Evolutionary conservation across 345 rosid genomes (phyloP).

Genomic region (Angophora floribunda): DNA sequence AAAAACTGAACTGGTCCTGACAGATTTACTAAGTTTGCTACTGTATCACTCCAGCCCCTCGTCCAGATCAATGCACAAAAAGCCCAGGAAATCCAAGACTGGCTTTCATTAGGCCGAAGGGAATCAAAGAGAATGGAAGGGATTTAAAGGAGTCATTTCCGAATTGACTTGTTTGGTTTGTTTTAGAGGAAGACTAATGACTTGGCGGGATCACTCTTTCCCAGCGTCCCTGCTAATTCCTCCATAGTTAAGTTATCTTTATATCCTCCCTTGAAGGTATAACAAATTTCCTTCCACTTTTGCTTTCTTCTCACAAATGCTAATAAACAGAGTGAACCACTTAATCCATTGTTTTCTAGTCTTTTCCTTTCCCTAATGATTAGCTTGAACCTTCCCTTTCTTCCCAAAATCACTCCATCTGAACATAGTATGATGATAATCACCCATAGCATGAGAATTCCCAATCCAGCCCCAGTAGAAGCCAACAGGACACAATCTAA

Average conservation of each 20-base stretch:
- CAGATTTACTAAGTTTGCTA: not conserved
- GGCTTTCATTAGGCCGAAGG: not conserved
- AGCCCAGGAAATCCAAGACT: not conserved
- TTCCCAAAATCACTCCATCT: not conserved
- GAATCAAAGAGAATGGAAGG: not conserved
- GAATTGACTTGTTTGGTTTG: not conserved
- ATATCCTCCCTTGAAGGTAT: not conserved
- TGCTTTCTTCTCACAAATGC: not conserved
- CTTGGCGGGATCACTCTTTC: not conserved
- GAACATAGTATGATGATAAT: not conserved
- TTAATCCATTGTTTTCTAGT: not conserved
- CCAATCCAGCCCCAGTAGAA: not conserved
- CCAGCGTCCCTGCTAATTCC: not conserved
- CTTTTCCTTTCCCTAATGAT: not conserved
- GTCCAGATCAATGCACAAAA: not conserved
- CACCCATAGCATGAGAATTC: not conserved
- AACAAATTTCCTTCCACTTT: not conserved
- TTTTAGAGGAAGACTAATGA: not conserved
- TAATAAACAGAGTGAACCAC: not conserved
- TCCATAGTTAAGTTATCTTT: not conserved
- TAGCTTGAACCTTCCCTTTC: not conserved
- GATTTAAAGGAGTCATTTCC: not conserved
- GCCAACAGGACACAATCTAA: not conserved
- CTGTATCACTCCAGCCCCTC: not conserved
- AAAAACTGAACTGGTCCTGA: not conserved